These are phyloP conservation scores for Citrus reticulata DNA, from an alignment of 345 rosid species.

Conservation along the genomic window DNA sequence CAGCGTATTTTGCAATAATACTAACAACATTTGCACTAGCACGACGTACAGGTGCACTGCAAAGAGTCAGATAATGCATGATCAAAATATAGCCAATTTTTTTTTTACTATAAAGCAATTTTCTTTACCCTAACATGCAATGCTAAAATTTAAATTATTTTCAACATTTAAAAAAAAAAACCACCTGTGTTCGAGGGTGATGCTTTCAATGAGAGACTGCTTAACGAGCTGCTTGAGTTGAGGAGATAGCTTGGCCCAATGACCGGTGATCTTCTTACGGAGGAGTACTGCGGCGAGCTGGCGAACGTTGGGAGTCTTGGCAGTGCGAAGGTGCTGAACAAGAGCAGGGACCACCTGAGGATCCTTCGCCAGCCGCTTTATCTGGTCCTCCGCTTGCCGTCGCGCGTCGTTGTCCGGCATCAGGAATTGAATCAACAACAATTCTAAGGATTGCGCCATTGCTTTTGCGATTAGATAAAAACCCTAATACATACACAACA, in stretches of 20 bases:
- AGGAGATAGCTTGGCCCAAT: conserved; percentile 95
- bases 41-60: conserved; percentile 86
- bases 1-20: conserved; percentile 85
- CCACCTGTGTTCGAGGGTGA: conserved; percentile 90
- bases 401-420: conserved; percentile 99
- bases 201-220: conserved; percentile 86
- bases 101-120: not conserved
- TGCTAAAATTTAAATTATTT: not conserved
- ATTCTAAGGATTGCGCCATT: conserved; percentile 94
- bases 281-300: conserved; percentile 99
- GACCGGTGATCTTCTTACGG: conserved; percentile 97
- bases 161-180: not conserved
- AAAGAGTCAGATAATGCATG: not conserved
- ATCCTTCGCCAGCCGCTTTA: conserved; percentile 89
- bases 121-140: not conserved
- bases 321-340: conserved; percentile 95
- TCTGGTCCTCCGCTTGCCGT: conserved; percentile 97
- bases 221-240: conserved; percentile 78
- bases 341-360: conserved; percentile 98
- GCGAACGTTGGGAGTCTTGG: conserved; percentile 97
- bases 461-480: not conserved
- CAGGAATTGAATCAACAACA: conserved; percentile 86
- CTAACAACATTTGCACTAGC: conserved; percentile 99
- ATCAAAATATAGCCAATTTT: not conserved
- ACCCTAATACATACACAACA: not conserved